These are phyloP conservation scores for Cryphonectria japonica DNA, from an alignment of 2,329 filamentous ascomycete species.

Conservation along the genomic window DNA sequence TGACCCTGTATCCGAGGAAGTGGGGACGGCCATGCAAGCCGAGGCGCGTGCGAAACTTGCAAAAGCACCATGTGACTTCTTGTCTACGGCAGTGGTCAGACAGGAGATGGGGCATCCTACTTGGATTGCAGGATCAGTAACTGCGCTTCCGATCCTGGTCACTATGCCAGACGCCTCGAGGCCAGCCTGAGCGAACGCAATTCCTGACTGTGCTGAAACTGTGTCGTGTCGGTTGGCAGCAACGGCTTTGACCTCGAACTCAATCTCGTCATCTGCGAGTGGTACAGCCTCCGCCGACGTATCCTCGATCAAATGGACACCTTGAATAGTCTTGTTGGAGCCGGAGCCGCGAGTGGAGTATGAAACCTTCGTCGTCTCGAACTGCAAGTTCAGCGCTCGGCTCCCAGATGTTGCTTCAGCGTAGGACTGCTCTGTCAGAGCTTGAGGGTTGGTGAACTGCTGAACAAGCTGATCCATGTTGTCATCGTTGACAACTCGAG, in stretches of 20 bases:
- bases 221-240: constrained; percentile 38
- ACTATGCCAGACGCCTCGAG: constrained; percentile 47
- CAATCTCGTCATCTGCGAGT: constrained; percentile 35
- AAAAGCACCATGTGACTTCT: constrained; percentile 35
- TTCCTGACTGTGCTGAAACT: not conserved
- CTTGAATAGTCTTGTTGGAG: not conserved
- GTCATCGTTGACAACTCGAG: constrained; percentile 44
- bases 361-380: not conserved
- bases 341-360: constrained; percentile 33
- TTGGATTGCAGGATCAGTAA: constrained; percentile 31
- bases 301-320: constrained; percentile 14
- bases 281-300: not conserved
- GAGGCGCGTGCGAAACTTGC: constrained; percentile 40
- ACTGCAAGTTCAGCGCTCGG: not conserved
- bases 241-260: constrained; percentile 39
- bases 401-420: constrained; percentile 30
- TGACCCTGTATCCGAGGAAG: not conserved
- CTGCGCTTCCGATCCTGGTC: constrained; percentile 33
- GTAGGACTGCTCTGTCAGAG: constrained; percentile 46
- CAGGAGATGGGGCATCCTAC: constrained; percentile 44
- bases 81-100: constrained; percentile 33
- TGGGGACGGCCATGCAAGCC: constrained; percentile 31
- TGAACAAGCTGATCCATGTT: constrained; percentile 49
- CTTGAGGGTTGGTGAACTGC: constrained; percentile 44
- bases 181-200: constrained; percentile 31